Evolutionary conservation across 2,329 filamentous ascomycete species (phyloP), one percentile per base, ranked within the genome.

Genomic region (Claviceps citrina): DNA sequence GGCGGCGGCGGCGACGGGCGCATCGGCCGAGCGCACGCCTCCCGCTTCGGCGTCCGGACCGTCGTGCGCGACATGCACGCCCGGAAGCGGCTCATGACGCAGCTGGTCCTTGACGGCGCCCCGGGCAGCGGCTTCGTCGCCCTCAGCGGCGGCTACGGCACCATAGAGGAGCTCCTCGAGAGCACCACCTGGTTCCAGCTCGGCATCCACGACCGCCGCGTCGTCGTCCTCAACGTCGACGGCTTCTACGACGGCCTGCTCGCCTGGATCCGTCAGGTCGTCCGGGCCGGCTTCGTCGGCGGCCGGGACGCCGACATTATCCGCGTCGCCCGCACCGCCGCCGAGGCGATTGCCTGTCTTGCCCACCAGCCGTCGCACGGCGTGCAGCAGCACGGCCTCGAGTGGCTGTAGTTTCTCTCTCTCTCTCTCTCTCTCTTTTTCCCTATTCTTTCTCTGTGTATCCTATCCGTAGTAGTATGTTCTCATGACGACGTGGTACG

Each of bases 51-150:
- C 3, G 66, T 70, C 27, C 94, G 85, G 5, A 95, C 85, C 0
- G 76, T 94, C 5, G 89, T 95, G 15, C 71, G 76, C 49, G 85
- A 94, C 55, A 96, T 96, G 89, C 89, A 96, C 63, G 85, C 84
- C 31, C 76, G 89, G 46, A 96, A 96, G 67, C 75, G 81, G 47
- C 70, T 89, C 64, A 95, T 96, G 89, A 87, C 85, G 3, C 68
- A 76, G 49, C 81, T 86, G 57, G 85, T 95, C 7, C 71, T 91
- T 16, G 72, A 76, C n/a, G 84, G 84, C 15, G 86, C 81, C 0
- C 75, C 78, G 0, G 87, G 87, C 0, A 80, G 77, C 39, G 87
- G 87, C 4, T 96, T 96, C 61, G 76, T 96, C 25, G 85, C 85
- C n/a, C 65, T 96, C 43, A 76, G 73, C 37, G 87, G 87, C 28